phyloP scores from a whole-genome alignment of 345 rosid species.

The Eucalyptus caleyi region DNA sequence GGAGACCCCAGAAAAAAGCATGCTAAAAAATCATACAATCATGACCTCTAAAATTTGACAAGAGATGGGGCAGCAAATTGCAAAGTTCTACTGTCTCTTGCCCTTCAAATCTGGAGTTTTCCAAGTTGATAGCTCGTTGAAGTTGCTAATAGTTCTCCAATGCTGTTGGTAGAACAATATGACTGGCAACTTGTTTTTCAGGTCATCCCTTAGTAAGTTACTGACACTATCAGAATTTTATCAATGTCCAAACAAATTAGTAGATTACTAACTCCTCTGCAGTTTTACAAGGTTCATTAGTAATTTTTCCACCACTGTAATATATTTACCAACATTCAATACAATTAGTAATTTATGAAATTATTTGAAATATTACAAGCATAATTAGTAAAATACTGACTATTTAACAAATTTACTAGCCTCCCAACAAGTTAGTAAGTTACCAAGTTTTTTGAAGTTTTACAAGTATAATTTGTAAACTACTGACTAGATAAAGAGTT shows the following conservation, averaged over 20 bases:
- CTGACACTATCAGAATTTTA: neutral
- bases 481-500: neutral
- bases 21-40: neutral
- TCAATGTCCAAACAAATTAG: neutral
- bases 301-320: neutral
- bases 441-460: neutral
- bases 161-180: neutral
- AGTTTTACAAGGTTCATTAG: neutral
- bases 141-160: neutral
- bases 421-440: neutral
- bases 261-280: neutral
- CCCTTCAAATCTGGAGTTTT: neutral
- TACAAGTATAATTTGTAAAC: neutral
- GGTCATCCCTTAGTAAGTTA: neutral
- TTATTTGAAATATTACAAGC: neutral
- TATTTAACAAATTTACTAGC: neutral
- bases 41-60: neutral
- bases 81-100: neutral
- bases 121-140: neutral
- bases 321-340: neutral
- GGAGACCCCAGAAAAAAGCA: neutral
- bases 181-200: neutral
- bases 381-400: neutral
- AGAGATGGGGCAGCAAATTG: neutral
- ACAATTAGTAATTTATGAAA: neutral